These are phyloP conservation scores for Spergularia marina DNA, from an alignment of 148 eudicot species.

Conservation along the genomic window DNA sequence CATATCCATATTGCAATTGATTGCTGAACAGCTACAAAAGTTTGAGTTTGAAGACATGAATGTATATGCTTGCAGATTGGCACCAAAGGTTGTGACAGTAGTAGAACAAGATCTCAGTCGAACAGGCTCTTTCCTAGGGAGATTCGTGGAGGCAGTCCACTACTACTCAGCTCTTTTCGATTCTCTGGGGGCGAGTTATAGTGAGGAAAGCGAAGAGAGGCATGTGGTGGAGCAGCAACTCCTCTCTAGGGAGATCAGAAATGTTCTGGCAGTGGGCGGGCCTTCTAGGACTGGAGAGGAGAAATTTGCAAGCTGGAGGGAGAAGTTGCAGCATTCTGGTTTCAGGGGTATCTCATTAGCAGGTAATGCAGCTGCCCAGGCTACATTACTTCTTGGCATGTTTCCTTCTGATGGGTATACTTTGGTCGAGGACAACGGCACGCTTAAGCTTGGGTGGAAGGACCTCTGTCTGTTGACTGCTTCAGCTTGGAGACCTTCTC, in stretches of 20 bases:
- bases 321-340: conserved; percentile 78
- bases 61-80: conserved; percentile 49
- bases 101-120: conserved; percentile 97
- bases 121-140: conserved; percentile 75
- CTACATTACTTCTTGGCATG: conserved; percentile 89
- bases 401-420: conserved; percentile 95
- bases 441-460: conserved; percentile 96
- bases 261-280: conserved; percentile 77
- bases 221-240: conserved; percentile 94
- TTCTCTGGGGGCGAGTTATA: conserved; percentile 87
- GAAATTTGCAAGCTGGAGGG: conserved; percentile 85
- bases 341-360: conserved; percentile 74
- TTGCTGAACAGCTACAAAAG: background rate
- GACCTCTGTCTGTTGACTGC: conserved; percentile 93
- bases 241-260: conserved; percentile 76
- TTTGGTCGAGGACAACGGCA: conserved; percentile 83
- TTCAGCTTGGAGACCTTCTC: conserved; percentile 85
- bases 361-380: conserved; percentile 94
- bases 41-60: background rate
- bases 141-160: conserved; percentile 97
- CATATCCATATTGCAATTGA: background rate
- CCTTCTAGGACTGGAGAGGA: conserved; percentile 70
- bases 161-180: conserved; percentile 96
- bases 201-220: conserved; percentile 90
- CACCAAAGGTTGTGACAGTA: conserved; percentile 91